phyloP scores from a whole-genome alignment of 2,329 filamentous ascomycete species.

The Colletotrichum siamense region DNA sequence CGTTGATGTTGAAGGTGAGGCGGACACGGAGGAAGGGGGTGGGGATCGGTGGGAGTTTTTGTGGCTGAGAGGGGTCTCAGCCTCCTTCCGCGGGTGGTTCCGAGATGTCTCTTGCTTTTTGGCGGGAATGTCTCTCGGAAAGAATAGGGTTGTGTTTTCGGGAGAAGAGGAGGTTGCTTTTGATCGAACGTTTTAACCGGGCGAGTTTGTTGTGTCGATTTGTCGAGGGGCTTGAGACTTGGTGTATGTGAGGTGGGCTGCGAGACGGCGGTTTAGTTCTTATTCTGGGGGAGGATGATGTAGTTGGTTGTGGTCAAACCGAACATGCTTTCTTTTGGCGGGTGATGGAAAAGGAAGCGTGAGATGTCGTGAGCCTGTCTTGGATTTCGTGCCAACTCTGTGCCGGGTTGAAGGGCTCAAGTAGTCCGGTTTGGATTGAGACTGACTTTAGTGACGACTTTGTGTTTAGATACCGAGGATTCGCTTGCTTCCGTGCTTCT shows the following conservation, averaged over 20 bases:
- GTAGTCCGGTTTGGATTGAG: background rate
- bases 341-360: background rate
- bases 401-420: background rate
- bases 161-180: background rate
- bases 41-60: background rate
- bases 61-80: background rate
- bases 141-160: background rate
- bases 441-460: background rate
- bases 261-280: background rate
- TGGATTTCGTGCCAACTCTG: background rate
- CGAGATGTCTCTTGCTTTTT: background rate
- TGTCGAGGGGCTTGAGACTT: background rate
- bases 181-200: background rate
- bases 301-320: background rate
- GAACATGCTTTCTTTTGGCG: background rate
- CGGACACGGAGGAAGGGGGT: background rate
- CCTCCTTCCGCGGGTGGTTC: background rate
- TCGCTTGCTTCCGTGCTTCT: background rate
- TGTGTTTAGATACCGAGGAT: background rate
- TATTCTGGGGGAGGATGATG: background rate
- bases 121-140: background rate
- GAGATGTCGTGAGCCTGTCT: background rate
- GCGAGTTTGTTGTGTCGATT: background rate
- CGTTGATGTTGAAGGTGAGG: background rate
- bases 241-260: background rate